phyloP scores from a whole-genome alignment of 2,329 filamentous ascomycete species.

The Ophiostoma triangulosporum region DNA sequence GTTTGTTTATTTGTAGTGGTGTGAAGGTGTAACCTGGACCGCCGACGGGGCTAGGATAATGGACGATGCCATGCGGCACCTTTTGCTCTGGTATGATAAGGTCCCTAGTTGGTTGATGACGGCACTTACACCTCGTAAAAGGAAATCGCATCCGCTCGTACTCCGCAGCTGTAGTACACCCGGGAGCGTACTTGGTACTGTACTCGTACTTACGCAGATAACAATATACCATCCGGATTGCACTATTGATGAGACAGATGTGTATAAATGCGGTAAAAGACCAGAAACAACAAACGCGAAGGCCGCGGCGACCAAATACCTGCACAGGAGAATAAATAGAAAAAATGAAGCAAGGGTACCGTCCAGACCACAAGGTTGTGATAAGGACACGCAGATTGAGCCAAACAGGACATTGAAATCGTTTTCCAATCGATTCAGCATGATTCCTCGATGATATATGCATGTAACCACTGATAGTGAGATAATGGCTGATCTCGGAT shows the following conservation, averaged over 20 bases:
- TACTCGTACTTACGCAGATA: background rate
- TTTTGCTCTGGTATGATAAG: background rate
- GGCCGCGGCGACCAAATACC: background rate
- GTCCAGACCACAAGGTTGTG: background rate
- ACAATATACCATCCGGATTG: background rate
- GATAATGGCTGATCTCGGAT: background rate
- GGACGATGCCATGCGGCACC: background rate
- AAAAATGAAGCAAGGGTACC: background rate
- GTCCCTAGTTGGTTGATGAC: no score
- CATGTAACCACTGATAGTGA: background rate
- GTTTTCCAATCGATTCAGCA: background rate
- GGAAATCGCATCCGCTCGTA: no score
- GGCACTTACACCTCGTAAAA: no score
- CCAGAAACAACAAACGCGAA: background rate
- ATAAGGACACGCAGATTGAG: background rate
- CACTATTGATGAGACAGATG: no score
- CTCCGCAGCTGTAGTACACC: no score
- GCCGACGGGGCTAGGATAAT: background rate
- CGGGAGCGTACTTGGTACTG: no score
- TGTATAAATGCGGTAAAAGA: background rate
- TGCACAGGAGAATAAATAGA: background rate
- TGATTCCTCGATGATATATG: background rate
- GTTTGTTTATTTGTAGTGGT: background rate
- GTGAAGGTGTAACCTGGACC: background rate
- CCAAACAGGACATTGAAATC: background rate